A percentile compares a stretch with the other conserved stretches of the same genome.
Evolutionary conservation across 2,329 filamentous ascomycete genomes (phyloP).

Genomic region (Alternaria viburni): DNA sequence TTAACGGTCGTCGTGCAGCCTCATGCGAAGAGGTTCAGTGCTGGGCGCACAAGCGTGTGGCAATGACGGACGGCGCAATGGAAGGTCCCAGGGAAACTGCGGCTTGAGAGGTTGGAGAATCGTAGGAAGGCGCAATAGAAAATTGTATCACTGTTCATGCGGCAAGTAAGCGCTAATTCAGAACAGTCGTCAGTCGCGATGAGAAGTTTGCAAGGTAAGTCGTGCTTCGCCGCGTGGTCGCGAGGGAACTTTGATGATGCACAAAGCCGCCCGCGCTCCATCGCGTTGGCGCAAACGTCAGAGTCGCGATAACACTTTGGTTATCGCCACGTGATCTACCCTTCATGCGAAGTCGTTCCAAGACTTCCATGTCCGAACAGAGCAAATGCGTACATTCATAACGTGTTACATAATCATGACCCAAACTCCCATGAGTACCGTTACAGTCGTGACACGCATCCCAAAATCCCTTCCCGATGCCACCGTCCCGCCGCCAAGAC

Average conservation of each 20-base stretch:
- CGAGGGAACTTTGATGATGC: conserved; percentile 6
- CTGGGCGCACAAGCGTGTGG: conserved; percentile 6
- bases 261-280: conserved; percentile 6
- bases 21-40: conserved; percentile 4
- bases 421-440: conserved; percentile 5
- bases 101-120: conserved; percentile 3
- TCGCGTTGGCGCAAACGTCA: conserved; percentile 11
- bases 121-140: conserved; percentile 21
- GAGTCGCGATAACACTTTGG: conserved; percentile 9
- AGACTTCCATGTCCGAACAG: not conserved
- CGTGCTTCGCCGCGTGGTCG: not conserved
- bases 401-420: conserved; percentile 32
- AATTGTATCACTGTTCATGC: conserved; percentile 7
- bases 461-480: not conserved
- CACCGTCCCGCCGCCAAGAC: not conserved
- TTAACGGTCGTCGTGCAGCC: conserved; percentile 8
- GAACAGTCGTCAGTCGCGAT: not conserved
- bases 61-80: conserved; percentile 5
- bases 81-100: not conserved
- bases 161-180: not conserved
- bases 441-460: conserved; percentile 15
- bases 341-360: not conserved
- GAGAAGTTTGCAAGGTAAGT: not conserved
- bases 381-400: conserved; percentile 34
- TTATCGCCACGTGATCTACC: conserved; percentile 22